These are phyloP conservation scores for Juncus inflexus DNA, from an alignment of 176 grass and related monocot species.

Conservation along the genomic window DNA sequence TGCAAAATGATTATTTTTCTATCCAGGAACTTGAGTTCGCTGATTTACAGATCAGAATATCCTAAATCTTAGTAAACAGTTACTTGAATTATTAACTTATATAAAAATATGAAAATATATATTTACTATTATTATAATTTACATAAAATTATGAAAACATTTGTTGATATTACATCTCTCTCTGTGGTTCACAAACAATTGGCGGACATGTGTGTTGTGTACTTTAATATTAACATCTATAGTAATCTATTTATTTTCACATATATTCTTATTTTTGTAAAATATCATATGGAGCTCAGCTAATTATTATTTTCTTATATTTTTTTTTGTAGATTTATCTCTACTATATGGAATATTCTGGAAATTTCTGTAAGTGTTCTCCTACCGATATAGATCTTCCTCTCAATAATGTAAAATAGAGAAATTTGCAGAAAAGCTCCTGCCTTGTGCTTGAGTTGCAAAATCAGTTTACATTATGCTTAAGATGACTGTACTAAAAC, in stretches of 20 bases:
- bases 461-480: too few relatives aligned
- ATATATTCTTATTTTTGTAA: slow-evolving; percentile 19
- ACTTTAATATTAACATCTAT: too few relatives aligned
- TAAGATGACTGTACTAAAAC: too few relatives aligned
- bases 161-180: slow-evolving; percentile 78
- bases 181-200: slow-evolving; percentile 65
- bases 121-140: too few relatives aligned
- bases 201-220: slow-evolving; percentile 88
- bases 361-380: slow-evolving; percentile 84
- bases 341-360: slow-evolving; percentile 77
- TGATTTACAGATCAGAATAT: slow-evolving; percentile 62
- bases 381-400: slow-evolving; percentile 94
- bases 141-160: too few relatives aligned
- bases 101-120: too few relatives aligned
- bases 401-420: too few relatives aligned
- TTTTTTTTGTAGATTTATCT: slow-evolving; percentile 69
- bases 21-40: slow-evolving; percentile 65
- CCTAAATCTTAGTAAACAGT: not conserved
- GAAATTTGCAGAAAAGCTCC: too few relatives aligned
- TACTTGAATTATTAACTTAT: not conserved
- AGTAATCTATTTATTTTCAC: too few relatives aligned
- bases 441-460: too few relatives aligned
- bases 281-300: too few relatives aligned
- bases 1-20: too few relatives aligned
- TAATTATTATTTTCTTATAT: slow-evolving; percentile 11